Evolutionary conservation across 805 yeast genomes (phyloP), one percentile per base, ranked within the genome.

Genomic region (Huiozyma naganishii): DNA sequence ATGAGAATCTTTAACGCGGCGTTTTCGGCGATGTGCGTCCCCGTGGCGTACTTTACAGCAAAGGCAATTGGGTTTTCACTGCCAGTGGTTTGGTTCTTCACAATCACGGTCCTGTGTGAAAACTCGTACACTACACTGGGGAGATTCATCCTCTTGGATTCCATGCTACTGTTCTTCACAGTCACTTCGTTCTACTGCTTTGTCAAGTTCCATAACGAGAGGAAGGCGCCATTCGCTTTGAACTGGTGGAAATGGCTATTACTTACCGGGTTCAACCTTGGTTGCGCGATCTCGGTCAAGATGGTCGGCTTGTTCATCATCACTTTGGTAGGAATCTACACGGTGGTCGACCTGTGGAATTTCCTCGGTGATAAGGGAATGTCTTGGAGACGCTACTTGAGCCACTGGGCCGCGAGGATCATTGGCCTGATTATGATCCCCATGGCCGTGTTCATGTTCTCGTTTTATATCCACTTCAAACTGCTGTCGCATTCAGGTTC

Each of bases 261-360:
- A 27, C 66, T 83, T 46, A 83, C 95, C 7, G 99, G 99, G 51
- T 67, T 87, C 42, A 70, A 78, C 39, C 78, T 92, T 55, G 97
- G 98, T 36, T 84, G 92, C 62, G 83, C 89, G 13, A 82, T 90
- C 59, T 83, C 95, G 29, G 95, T 88, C 45, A 92, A 92, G 67
- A 87, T 89, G 95, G 97, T 92, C 46, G 99, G 99, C 55, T 72
- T 90, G 45, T 86, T 92, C 57, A 85, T 86, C 48, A 90, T 95
- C 45, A 64, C 87, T 12, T 68, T 88, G 49, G 88, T 92, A 44
- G 99, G 99, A 40, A 74, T 87, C 49, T 86, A 90, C 66, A 88
- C 96, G 23, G 71, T 85, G 35, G 82, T 78, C 42, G 97, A 92
- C 56, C 70, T 92, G 55, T 92, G 97, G 95, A 71, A 68, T 54